Percentiles rank a stretch among this genome's conserved stretches.
These are phyloP conservation scores for Amaranthus cruentus DNA, from an alignment of 148 eudicot genomes.

Conservation along the genomic window DNA sequence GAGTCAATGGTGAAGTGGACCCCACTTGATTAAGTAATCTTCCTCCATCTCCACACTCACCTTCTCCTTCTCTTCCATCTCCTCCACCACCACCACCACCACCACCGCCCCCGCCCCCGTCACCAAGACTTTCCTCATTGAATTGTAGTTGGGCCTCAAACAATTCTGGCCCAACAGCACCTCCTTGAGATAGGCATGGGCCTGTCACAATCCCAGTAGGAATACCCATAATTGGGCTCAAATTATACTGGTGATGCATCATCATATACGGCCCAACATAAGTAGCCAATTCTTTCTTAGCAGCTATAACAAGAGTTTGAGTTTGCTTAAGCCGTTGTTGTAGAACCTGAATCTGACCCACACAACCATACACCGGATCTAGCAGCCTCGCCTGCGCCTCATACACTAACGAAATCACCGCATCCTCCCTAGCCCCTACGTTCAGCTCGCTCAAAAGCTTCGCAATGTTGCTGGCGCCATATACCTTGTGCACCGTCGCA, in stretches of 20 bases:
- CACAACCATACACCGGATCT: constrained; percentile 87
- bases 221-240: constrained; percentile 34
- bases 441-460: constrained; percentile 61
- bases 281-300: constrained; percentile 57
- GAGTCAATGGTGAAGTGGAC: too few species aligned
- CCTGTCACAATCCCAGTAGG: constrained; percentile 11
- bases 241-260: constrained; percentile 29
- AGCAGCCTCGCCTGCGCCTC: constrained; percentile 68
- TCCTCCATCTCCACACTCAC: too few species aligned
- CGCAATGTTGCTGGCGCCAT: constrained; percentile 79
- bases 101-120: too few species aligned
- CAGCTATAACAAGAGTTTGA: constrained; percentile 37
- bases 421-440: constrained; percentile 58
- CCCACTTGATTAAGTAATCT: too few species aligned
- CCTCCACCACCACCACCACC: too few species aligned
- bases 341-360: constrained; percentile 60
- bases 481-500: background rate
- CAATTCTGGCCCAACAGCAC: background rate
- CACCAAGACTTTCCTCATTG: too few species aligned
- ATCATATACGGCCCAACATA: constrained; percentile 43
- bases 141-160: too few species aligned
- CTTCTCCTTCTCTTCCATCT: too few species aligned
- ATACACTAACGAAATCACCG: constrained; percentile 68
- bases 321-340: constrained; percentile 63
- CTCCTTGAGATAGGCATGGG: constrained; percentile 5